Conservation (phyloP, 129 eudicot species). For the Gnaphalium uliginosum region DNA sequence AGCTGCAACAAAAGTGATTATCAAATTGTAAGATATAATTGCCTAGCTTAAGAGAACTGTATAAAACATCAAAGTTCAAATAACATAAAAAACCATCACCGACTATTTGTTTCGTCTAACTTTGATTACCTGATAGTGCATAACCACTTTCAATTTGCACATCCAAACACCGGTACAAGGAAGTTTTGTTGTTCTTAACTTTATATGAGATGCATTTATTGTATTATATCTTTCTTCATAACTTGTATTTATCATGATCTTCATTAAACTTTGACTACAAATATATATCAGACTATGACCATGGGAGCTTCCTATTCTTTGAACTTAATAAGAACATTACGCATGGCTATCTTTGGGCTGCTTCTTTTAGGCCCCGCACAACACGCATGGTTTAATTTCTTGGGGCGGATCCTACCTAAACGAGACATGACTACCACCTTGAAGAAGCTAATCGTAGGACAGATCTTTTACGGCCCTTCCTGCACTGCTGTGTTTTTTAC, state of each 20-base stretch:
- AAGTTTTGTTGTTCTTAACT: background rate
- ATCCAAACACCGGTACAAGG: background rate
- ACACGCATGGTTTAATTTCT: conserved; percentile 71
- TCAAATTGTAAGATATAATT: background rate
- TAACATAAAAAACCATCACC: too few species aligned
- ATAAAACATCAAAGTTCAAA: too few species aligned
- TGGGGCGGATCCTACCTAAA: conserved; percentile 57
- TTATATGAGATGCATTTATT: conserved; percentile 1
- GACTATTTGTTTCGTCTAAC: too few species aligned
- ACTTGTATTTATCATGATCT: background rate
- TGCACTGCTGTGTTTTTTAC: conserved; percentile 64
- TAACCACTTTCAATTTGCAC: too few species aligned
- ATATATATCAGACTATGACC: conserved; percentile 46
- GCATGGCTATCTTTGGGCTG: conserved; percentile 62
- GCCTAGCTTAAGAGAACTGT: too few species aligned
- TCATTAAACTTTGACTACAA: conserved; percentile 7
- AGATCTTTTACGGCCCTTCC: conserved; percentile 60
- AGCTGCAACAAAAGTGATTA: background rate
- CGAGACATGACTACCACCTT: conserved; percentile 63
- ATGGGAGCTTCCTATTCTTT: conserved; percentile 44
- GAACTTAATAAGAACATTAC: conserved; percentile 50
- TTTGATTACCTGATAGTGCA: too few species aligned
- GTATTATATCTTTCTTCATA: conserved; percentile 1
- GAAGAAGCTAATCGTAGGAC: conserved; percentile 72
- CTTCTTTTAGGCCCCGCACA: conserved; percentile 64